A percentile compares a stretch with the other conserved stretches of the same genome.
Conservation (phyloP, 352 stramenopile species). For the Phytophthora hybrid region DNA sequence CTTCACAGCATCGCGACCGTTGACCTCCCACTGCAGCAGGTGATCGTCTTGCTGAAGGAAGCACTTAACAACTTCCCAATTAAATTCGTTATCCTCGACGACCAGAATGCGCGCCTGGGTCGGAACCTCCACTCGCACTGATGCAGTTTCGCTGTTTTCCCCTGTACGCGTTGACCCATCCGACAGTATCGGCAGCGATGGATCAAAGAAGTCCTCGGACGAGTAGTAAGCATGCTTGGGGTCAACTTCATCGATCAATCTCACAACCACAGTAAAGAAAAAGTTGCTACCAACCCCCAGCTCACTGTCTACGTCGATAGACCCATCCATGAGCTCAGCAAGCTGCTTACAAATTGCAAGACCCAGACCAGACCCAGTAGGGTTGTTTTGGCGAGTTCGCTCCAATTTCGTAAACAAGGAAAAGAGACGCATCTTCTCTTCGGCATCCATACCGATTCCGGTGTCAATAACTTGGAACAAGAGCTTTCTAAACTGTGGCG, state of each 20-base stretch:
- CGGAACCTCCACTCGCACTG: constrained; percentile 33
- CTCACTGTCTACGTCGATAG: constrained; percentile 84
- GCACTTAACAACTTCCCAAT: constrained; percentile 77
- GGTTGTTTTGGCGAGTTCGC: constrained; percentile 80
- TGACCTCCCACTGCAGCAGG: constrained; percentile 68
- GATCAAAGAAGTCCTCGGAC: constrained; percentile 56
- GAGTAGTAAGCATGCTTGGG: constrained; percentile 50
- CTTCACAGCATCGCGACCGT: constrained; percentile 63
- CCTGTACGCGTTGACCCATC: constrained; percentile 23
- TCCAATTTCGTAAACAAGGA: constrained; percentile 84
- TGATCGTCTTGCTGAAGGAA: constrained; percentile 75
- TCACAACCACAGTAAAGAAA: constrained; percentile 78
- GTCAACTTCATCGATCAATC: constrained; percentile 57
- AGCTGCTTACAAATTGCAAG: constrained; percentile 89
- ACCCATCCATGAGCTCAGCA: constrained; percentile 84
- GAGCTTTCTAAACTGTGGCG: constrained; percentile 63
- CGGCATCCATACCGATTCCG: constrained; percentile 74
- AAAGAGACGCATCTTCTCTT: constrained; percentile 81
- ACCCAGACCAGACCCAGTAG: constrained; percentile 80
- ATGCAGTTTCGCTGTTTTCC: constrained; percentile 46
- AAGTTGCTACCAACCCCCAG: constrained; percentile 77
- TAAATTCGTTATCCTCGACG: constrained; percentile 78
- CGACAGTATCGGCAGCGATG: constrained; percentile 29
- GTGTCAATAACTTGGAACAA: constrained; percentile 88
- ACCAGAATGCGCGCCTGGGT: constrained; percentile 67